A percentile compares a stretch with the other conserved stretches of the same genome.
Evolutionary conservation across 2,329 filamentous ascomycete species (phyloP).

Genomic region (Paecilomyces niveus): DNA sequence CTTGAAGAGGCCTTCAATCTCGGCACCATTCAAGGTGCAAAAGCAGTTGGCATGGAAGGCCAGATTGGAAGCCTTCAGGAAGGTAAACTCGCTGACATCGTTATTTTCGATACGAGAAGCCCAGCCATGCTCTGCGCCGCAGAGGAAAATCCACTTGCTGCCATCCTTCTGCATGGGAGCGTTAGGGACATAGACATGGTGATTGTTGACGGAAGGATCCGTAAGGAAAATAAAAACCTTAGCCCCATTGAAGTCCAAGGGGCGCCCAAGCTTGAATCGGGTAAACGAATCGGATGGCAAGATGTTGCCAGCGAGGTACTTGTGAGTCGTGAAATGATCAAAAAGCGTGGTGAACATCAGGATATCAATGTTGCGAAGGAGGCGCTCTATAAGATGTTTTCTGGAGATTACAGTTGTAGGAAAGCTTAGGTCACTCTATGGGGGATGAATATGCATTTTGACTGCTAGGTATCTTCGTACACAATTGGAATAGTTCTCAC

Average conservation of each 20-base stretch:
- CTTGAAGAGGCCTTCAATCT: conserved; percentile 17
- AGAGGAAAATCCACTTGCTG: conserved; percentile 49
- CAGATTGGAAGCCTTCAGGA: conserved; percentile 40
- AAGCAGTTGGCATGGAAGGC: conserved; percentile 34
- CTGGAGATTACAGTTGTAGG: not conserved
- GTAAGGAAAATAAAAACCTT: conserved; percentile 25
- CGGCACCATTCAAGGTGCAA: conserved; percentile 7
- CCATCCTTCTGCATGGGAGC: conserved; percentile 46
- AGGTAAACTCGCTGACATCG: conserved; percentile 44
- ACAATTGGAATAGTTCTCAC: too few relatives aligned
- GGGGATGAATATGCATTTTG: too few relatives aligned
- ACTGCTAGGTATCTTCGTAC: too few relatives aligned
- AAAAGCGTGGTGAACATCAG: not conserved
- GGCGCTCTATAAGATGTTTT: not conserved
- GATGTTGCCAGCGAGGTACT: not conserved
- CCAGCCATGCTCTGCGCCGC: conserved; percentile 43
- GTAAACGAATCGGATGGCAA: not conserved
- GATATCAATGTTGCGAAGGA: not conserved
- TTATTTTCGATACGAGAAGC: conserved; percentile 45
- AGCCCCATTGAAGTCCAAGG: not conserved
- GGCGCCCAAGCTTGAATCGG: not conserved
- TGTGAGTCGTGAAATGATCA: not conserved
- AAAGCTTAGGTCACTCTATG: too few relatives aligned
- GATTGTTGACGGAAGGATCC: conserved; percentile 37
- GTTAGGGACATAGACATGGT: conserved; percentile 37